Base-by-base conservation (phyloP, 208 protist species). In the Trypanosoma theileri region DNA sequence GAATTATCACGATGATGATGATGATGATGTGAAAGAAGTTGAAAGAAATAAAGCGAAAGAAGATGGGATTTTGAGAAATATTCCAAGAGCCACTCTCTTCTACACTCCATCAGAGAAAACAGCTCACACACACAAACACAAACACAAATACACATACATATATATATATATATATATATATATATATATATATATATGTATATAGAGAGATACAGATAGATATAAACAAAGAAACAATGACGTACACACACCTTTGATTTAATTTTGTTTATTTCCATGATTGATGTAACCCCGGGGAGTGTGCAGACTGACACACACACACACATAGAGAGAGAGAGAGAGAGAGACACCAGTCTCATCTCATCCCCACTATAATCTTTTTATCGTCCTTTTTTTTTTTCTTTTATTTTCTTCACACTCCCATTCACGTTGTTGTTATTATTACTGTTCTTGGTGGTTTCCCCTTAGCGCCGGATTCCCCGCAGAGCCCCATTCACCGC, bases 401-500 rank as follows among this genome's bases (percentile, higher is more conserved):
- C 6, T 6, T 35, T 35, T 6, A 1, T 35, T 6, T 35, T 8
- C 28, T 35, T 35, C 28, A 35, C 28, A 35, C 6, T 6, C 28
- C 1, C 28, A 35, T 35, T 35, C 28, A 35, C 28, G 28, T 35
- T 35, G 28, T 6, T 35, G 28, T 35, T 35, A 6, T 8, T 35
- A 6, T 35, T 35, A 35, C 6, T 35, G 28, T 35, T 35, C 1
- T 35, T 35, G 6, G 1, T 35, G 6, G 1, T 35, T 35, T 35
- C 28, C 28, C 60, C 48, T 40, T 19, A 26, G 46, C 16, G 19
- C 21, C 11, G 10, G 24, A 50, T 21, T 4, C 44, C 22, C 14
- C 22, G 17, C 45, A 17, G 31, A 22, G 77, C 63, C 13, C 85
- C 88, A 26, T 51, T 28, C 19, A 91, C 82, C 21, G 73, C 73